These are phyloP conservation scores for Cyclotella sp. DNA, from an alignment of 108 stramenopile species.

Conservation along the genomic window DNA sequence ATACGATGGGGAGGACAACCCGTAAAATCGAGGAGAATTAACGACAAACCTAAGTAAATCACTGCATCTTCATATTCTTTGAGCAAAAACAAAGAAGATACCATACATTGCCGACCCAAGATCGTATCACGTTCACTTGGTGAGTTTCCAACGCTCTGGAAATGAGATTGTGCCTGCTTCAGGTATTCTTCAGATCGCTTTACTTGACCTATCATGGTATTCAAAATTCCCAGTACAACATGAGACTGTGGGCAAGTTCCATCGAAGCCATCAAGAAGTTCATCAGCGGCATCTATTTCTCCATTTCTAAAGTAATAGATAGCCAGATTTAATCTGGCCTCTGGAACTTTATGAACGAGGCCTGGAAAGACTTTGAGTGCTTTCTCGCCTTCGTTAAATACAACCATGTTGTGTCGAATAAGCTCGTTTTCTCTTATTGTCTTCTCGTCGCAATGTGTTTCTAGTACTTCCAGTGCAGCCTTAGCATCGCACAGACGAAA, in stretches of 20 bases:
- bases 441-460: conserved; percentile 58
- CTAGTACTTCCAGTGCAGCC: conserved; percentile 82
- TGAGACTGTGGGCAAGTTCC: conserved; percentile 82
- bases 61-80: conserved; percentile 52
- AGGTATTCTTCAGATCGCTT: conserved; percentile 53
- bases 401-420: conserved; percentile 80
- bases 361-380: conserved; percentile 73
- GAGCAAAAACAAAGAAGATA: conserved; percentile 78
- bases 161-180: conserved; percentile 71
- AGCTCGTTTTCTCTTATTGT: conserved; percentile 61
- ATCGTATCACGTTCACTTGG: conserved; percentile 89
- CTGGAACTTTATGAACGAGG: conserved; percentile 77
- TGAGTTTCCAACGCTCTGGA: conserved; percentile 79
- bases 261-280: conserved; percentile 77
- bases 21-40: background rate
- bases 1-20: background rate
- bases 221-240: conserved; percentile 80
- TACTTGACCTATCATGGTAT: conserved; percentile 69
- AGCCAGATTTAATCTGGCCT: conserved; percentile 87
- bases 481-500: conserved; percentile 88
- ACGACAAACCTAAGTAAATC: conserved; percentile 18
- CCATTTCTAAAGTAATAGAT: conserved; percentile 56
- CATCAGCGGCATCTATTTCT: conserved; percentile 74
- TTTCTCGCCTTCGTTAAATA: conserved; percentile 74
- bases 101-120: conserved; percentile 92